Evolutionary conservation across 352 stramenopile species (phyloP).

Genomic region (Phytopythium boreale): DNA sequence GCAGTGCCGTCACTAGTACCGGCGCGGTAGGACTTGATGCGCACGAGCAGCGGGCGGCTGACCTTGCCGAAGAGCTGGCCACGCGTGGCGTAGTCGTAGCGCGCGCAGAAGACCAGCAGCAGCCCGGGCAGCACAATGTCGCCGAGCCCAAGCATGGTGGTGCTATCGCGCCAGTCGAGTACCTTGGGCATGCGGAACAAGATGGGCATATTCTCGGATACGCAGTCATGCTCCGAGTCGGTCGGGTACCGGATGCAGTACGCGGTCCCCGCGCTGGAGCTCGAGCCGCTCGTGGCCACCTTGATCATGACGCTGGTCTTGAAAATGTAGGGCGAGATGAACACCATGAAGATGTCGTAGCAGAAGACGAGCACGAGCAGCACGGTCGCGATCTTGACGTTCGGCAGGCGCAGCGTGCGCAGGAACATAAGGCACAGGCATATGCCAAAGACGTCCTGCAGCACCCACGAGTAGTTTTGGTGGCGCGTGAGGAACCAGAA

Average conservation of each 20-base stretch:
- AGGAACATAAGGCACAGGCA: slow-evolving; percentile 95
- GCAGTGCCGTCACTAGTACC: slow-evolving; percentile 3
- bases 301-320: slow-evolving; percentile 94
- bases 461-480: slow-evolving; percentile 85
- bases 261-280: slow-evolving; percentile 30
- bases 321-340: slow-evolving; percentile 91
- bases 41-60: slow-evolving; percentile 37
- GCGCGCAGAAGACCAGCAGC: slow-evolving; percentile 93
- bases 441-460: slow-evolving; percentile 92
- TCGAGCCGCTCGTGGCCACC: slow-evolving; percentile 85
- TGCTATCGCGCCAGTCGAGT: slow-evolving; percentile 90
- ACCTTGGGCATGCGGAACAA: slow-evolving; percentile 93
- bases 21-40: slow-evolving; percentile 34
- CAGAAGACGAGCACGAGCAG: slow-evolving; percentile 93
- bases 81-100: slow-evolving; percentile 91
- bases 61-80: slow-evolving; percentile 64
- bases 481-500: slow-evolving; percentile 79
- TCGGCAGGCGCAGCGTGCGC: slow-evolving; percentile 88
- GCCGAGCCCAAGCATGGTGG: slow-evolving; percentile 93
- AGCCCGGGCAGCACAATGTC: slow-evolving; percentile 96
- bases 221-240: slow-evolving; percentile 54
- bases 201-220: slow-evolving; percentile 91
- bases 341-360: slow-evolving; percentile 97
- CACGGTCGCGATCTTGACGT: slow-evolving; percentile 89
- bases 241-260: slow-evolving; percentile 78